phyloP scores from a whole-genome alignment of 345 rosid genomes.

The Hibiscus tridactylites region DNA sequence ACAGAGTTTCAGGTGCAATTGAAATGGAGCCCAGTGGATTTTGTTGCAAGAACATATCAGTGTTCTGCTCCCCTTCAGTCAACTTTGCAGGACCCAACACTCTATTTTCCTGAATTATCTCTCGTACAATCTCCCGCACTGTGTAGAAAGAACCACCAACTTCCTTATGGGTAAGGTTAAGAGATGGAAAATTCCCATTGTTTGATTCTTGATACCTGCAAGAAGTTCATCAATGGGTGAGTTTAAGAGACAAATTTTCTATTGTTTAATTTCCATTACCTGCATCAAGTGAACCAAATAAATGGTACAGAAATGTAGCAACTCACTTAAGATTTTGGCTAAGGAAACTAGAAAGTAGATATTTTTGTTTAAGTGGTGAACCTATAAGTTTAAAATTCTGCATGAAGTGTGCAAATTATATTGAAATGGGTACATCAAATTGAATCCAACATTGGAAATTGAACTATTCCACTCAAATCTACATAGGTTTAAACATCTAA shows the following conservation, averaged over 20 bases:
- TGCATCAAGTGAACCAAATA: constrained; percentile 24
- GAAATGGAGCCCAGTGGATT: constrained; percentile 52
- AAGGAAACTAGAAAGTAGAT: constrained; percentile 20
- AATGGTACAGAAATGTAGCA: constrained; percentile 4
- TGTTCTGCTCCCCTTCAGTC: constrained; percentile 26
- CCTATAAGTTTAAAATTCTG: not conserved
- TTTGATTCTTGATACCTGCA: constrained; percentile 66
- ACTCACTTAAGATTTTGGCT: not conserved
- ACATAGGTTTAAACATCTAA: not conserved
- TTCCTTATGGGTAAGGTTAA: constrained; percentile 79
- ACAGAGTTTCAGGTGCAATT: constrained; percentile 36
- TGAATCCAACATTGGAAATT: not conserved
- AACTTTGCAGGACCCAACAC: constrained; percentile 78
- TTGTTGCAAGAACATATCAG: constrained; percentile 34
- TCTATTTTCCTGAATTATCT: constrained; percentile 93
- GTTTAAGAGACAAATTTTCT: constrained; percentile 67
- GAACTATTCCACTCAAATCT: not conserved
- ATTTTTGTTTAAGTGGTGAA: not conserved
- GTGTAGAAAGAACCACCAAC: constrained; percentile 97
- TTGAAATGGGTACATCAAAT: not conserved
- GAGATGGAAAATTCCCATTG: constrained; percentile 76
- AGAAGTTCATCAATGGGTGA: constrained; percentile 42
- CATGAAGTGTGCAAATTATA: not conserved
- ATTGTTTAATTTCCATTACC: constrained; percentile 59
- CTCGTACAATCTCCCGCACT: constrained; percentile 86